phyloP scores from a whole-genome alignment of 306 rosid genomes.

The Fagus crenata region DNA sequence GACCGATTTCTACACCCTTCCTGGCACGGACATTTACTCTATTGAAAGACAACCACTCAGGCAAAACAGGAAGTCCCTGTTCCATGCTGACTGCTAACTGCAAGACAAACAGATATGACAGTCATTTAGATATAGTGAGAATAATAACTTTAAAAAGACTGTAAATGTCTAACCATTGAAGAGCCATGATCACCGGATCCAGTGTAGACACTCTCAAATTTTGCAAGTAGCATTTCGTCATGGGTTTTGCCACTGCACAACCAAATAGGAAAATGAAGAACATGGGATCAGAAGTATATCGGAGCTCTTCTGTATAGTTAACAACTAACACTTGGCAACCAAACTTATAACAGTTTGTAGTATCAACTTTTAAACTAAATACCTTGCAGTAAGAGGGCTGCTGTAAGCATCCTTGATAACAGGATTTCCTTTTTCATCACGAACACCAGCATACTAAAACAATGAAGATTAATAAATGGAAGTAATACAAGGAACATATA shows the following conservation, averaged over 20 bases:
- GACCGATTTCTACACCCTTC: slow-evolving; percentile 72
- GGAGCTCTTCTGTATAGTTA: not conserved
- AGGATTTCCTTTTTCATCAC: slow-evolving; percentile 67
- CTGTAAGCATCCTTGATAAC: slow-evolving; percentile 67
- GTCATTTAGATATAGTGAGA: slow-evolving; percentile 24
- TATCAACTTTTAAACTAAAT: slow-evolving; percentile 31
- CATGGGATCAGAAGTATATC: slow-evolving; percentile 22
- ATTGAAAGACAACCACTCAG: slow-evolving; percentile 88
- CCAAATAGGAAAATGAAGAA: slow-evolving; percentile 7
- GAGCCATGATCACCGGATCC: slow-evolving; percentile 93
- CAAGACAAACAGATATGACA: slow-evolving; percentile 44
- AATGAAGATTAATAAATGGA: slow-evolving; percentile 12
- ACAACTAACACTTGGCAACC: slow-evolving; percentile 8
- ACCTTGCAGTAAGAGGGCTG: slow-evolving; percentile 98
- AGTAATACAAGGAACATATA: not conserved
- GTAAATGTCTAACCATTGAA: slow-evolving; percentile 71
- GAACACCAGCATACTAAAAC: slow-evolving; percentile 80
- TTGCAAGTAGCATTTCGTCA: slow-evolving; percentile 82
- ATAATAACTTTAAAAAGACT: not conserved
- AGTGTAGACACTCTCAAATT: slow-evolving; percentile 84
- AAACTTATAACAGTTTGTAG: slow-evolving; percentile 10
- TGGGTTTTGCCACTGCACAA: slow-evolving; percentile 72
- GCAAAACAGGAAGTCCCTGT: slow-evolving; percentile 85
- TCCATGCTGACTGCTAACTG: slow-evolving; percentile 86
- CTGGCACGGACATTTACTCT: slow-evolving; percentile 84